Base-by-base conservation (phyloP, 106 monocot species). In the Dendrobium nobile region DNA sequence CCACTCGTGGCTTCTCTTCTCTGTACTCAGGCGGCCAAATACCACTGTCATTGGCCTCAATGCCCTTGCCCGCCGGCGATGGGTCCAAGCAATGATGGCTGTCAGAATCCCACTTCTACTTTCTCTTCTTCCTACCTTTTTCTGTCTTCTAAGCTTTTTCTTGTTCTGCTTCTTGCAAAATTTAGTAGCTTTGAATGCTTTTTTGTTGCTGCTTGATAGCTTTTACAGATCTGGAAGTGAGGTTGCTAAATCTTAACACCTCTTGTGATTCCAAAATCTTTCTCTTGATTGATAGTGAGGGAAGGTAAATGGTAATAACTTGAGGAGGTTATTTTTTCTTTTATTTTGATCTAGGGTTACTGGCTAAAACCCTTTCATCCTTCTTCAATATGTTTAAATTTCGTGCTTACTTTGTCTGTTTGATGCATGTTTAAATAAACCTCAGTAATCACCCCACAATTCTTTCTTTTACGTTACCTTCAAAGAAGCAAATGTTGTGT, bases 41-140 rank as follows among this genome's bases (percentile, higher is more conserved):
- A 76, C 68, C 20, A 96, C 95, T 59, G 89, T 91, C 59, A 82
- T 93, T 70, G 95, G 91, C 83, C 82, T 93, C 92, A 95, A 95
- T 88, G 77, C 89, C 84, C 84, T 91, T 77, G 93, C 88, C 47
- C 93, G 89, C 54, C 88, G 87, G 19, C 80, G 89, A 26, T 96
- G 93, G 95, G 92, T 93, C 27, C 83, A 81, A 7, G 75, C 88
- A 82, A 91, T 93, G 86, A 93, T 91, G 93, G 77, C 91, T 86
- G 91, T 91, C 27, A 33, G 41, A 8, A 1, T 9, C 31, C 20
- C 1, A 19, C 20, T 24, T 22, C 64, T 65, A 3, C 64, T 4
- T 56, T 59, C 2, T 26, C 26, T 15, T 9, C 26, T 77, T 18
- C 33, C 31, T 56, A 9, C 28, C 40, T 22, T 10, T 10, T 47